Evolutionary conservation across 2,329 filamentous ascomycete species (phyloP).

Genomic region (Penicillium sumatraense): DNA sequence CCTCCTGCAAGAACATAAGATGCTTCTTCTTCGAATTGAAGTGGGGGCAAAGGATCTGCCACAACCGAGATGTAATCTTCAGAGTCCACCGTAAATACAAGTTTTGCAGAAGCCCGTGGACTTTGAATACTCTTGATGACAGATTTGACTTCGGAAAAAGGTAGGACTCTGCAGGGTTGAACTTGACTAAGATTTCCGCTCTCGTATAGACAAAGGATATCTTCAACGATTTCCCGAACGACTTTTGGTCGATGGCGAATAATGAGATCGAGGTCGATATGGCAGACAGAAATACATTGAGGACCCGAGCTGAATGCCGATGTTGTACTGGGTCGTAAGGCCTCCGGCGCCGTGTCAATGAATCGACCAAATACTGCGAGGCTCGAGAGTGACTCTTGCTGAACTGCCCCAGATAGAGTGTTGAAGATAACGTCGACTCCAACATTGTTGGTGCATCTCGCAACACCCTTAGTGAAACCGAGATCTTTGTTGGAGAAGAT

Average conservation of each 20-base stretch:
- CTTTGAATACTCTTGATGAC: background rate
- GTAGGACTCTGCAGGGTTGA: constrained; percentile 4
- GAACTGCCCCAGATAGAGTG: constrained; percentile 16
- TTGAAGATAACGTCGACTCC: constrained; percentile 28
- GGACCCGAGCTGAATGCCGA: constrained; percentile 9
- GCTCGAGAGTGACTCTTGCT: constrained; percentile 19
- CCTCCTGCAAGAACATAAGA: constrained; percentile 31
- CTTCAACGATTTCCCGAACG: constrained; percentile 3
- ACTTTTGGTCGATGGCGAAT: constrained; percentile 8
- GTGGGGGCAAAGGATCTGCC: constrained; percentile 3
- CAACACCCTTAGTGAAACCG: constrained; percentile 18
- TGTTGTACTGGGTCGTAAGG: background rate
- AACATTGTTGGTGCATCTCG: constrained; percentile 15
- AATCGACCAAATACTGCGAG: constrained; percentile 25
- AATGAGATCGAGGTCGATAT: constrained; percentile 16
- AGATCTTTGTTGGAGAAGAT: constrained; percentile 21
- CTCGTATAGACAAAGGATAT: constrained; percentile 8
- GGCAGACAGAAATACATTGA: constrained; percentile 15
- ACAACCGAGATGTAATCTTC: constrained; percentile 9
- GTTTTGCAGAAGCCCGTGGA: constrained; percentile 1
- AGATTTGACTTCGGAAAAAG: constrained; percentile 14
- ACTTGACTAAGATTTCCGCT: constrained; percentile 9
- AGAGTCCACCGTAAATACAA: constrained; percentile 12
- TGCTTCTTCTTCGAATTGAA: constrained; percentile 16
- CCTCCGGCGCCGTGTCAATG: constrained; percentile 11